Evolutionary conservation across 306 rosid genomes (phyloP).

Genomic region (Vigna mungo): DNA sequence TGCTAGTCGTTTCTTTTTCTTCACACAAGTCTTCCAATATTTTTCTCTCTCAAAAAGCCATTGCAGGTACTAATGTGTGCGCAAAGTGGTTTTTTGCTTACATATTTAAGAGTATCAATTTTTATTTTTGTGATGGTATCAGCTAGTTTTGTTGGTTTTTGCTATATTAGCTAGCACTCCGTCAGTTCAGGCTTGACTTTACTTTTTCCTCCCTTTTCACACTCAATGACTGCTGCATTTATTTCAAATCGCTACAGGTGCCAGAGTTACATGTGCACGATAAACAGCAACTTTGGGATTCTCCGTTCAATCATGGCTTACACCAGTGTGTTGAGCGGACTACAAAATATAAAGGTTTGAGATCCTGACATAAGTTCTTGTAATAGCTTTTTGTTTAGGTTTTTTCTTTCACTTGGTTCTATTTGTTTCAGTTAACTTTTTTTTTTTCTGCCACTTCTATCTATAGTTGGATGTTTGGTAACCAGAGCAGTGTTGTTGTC

Average conservation of each 20-base stretch:
- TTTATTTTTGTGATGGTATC: slow-evolving; percentile 10
- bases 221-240: slow-evolving; percentile 26
- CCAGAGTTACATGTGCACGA: slow-evolving; percentile 42
- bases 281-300: slow-evolving; percentile 64
- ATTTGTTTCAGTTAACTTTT: not conserved
- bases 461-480: slow-evolving; percentile 15
- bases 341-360: slow-evolving; percentile 71
- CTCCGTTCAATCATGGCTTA: slow-evolving; percentile 66
- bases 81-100: not conserved
- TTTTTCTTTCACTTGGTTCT: slow-evolving; percentile 19
- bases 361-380: slow-evolving; percentile 19
- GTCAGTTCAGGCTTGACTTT: not conserved
- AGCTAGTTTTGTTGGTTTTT: slow-evolving; percentile 12
- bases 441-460: not conserved
- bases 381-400: slow-evolving; percentile 17
- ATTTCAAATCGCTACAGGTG: slow-evolving; percentile 32
- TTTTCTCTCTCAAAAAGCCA: not conserved
- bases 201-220: not conserved
- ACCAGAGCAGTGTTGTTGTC: slow-evolving; percentile 16
- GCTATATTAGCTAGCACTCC: slow-evolving; percentile 28
- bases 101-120: not conserved
- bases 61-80: not conserved
- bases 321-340: slow-evolving; percentile 77
- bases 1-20: not conserved
- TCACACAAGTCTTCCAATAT: not conserved